These are phyloP conservation scores for Ceratobasidium sp. DNA, from an alignment of 1,284 basidiomycete genomes.

Conservation along the genomic window DNA sequence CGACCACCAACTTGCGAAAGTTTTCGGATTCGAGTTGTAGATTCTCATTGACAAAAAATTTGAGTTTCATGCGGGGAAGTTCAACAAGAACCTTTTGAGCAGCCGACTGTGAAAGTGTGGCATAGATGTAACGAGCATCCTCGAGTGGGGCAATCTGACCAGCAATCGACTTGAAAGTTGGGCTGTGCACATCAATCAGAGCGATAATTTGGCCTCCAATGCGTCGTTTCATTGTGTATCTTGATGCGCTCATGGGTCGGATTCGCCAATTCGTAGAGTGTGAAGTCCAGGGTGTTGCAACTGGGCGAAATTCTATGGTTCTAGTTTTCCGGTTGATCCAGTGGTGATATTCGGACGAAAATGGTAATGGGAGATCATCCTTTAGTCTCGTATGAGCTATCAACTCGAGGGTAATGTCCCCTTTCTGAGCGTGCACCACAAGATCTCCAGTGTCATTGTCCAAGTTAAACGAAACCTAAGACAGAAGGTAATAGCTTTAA, in stretches of 20 bases:
- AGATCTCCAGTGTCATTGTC: not conserved
- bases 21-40: constrained; percentile 48
- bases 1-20: constrained; percentile 51
- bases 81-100: not conserved
- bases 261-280: constrained; percentile 4
- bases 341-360: constrained; percentile 32
- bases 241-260: not conserved
- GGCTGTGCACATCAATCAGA: constrained; percentile 2
- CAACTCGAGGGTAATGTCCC: not conserved
- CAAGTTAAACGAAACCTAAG: not conserved
- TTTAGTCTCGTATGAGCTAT: constrained; percentile 12
- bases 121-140: not conserved
- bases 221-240: not conserved
- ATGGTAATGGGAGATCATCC: constrained; percentile 21
- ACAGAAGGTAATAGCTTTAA: no score
- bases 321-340: constrained; percentile 29
- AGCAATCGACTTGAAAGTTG: not conserved
- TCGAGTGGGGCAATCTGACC: constrained; percentile 18
- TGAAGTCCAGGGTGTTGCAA: not conserved
- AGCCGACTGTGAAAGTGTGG: not conserved
- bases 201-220: not conserved
- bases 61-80: constrained; percentile 48
- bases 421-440: not conserved
- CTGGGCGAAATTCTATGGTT: constrained; percentile 23
- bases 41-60: constrained; percentile 47